Percentiles rank a stretch among this genome's conserved stretches.
Evolutionary conservation across 495 filamentous ascomycete species (phyloP).

Genomic region (Aspergillus nanangensis): DNA sequence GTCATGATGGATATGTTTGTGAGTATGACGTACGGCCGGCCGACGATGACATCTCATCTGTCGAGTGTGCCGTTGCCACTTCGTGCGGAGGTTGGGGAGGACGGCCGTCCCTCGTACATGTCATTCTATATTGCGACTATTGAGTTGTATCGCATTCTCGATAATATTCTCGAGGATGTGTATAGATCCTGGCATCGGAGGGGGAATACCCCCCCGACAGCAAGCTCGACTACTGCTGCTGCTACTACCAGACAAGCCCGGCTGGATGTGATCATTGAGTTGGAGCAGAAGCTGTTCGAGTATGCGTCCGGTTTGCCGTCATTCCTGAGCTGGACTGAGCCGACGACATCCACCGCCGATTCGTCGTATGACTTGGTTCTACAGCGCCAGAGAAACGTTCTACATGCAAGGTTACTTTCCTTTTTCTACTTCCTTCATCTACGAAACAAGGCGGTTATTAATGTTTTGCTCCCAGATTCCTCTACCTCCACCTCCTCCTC

Average conservation of each 20-base stretch:
- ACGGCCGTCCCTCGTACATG: conserved; percentile 13
- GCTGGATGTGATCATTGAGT: conserved; percentile 34
- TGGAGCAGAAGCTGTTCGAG: conserved; percentile 33
- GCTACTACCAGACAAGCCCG: conserved; percentile 16
- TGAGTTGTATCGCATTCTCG: conserved; percentile 38
- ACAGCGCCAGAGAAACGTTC: conserved; percentile 35
- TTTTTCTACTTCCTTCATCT: no score
- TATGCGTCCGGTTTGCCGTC: conserved; percentile 32
- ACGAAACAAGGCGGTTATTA: neutral
- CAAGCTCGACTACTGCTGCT: neutral
- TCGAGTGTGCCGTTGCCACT: conserved; percentile 26
- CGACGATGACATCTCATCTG: conserved; percentile 39
- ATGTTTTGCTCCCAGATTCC: conserved; percentile 23
- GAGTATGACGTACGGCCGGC: conserved; percentile 46
- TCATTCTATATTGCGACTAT: conserved; percentile 39
- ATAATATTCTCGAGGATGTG: conserved; percentile 37
- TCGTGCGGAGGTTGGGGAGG: neutral
- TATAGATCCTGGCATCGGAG: conserved; percentile 34
- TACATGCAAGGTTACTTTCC: conserved; percentile 30
- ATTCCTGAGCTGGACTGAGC: conserved; percentile 32
- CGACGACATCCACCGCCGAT: conserved; percentile 3
- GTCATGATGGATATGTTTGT: conserved; percentile 44
- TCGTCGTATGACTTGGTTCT: conserved; percentile 6
- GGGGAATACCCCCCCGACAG: conserved; percentile 8
- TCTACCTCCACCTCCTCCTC: conserved; percentile 40